Evolutionary conservation across 768 basidiomycete species (phyloP).

Genomic region (Trametes coccinea): DNA sequence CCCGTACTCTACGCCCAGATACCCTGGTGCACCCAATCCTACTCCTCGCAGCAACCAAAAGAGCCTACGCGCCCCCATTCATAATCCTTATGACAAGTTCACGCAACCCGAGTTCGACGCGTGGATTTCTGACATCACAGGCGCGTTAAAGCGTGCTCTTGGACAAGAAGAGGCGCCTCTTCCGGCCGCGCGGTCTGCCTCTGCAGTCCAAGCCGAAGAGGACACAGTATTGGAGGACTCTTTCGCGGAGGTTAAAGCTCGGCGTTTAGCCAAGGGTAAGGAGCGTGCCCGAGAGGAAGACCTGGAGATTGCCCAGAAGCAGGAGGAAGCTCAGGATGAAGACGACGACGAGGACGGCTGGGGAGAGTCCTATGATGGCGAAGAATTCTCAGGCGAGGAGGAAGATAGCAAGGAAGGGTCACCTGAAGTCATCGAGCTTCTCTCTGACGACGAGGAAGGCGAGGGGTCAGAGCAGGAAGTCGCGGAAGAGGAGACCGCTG

Average conservation of each 20-base stretch:
- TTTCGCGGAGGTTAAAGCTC: constrained; percentile 53
- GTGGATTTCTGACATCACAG: constrained; percentile 67
- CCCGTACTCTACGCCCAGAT: constrained; percentile 22
- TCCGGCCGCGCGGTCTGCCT: background rate
- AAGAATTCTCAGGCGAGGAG: constrained; percentile 30
- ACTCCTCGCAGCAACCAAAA: constrained; percentile 25
- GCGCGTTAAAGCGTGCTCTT: constrained; percentile 56
- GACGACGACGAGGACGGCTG: constrained; percentile 16
- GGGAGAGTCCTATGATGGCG: constrained; percentile 27
- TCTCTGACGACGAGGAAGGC: constrained; percentile 24
- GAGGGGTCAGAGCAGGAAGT: constrained; percentile 12
- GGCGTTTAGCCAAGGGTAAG: constrained; percentile 64
- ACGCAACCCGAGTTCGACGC: constrained; percentile 66
- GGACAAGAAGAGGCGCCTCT: constrained; percentile 39
- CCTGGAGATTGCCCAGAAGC: constrained; percentile 37
- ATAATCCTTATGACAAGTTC: constrained; percentile 77
- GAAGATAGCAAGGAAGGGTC: constrained; percentile 35
- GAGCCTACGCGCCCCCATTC: constrained; percentile 48
- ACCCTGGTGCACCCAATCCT: constrained; percentile 23
- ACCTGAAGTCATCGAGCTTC: constrained; percentile 28
- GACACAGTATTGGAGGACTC: constrained; percentile 48
- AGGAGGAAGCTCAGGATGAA: constrained; percentile 29
- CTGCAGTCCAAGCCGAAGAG: constrained; percentile 32
- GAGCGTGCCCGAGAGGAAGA: constrained; percentile 63
- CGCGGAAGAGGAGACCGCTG: background rate